A percentile compares a stretch with the other conserved stretches of the same genome.
phyloP scores from a whole-genome alignment of 208 protist species.

The Leishmania tarentolae region DNA sequence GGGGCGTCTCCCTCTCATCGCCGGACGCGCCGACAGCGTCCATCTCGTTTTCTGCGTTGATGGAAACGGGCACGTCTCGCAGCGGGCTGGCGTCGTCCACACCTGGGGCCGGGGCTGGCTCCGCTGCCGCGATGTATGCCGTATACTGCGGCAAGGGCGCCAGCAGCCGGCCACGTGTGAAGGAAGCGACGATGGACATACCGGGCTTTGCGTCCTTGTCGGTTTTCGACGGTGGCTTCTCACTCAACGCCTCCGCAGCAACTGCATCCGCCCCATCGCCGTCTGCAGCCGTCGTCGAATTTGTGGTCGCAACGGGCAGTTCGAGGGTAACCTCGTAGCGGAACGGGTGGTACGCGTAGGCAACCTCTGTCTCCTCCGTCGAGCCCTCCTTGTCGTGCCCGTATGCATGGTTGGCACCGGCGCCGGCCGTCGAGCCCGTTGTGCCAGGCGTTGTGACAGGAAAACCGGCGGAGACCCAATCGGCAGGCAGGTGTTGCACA shows the following conservation, averaged over 20 bases:
- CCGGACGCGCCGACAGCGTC: background rate
- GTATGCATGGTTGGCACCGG: constrained; percentile 7
- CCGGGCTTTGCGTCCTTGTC: background rate
- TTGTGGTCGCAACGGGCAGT: constrained; percentile 4
- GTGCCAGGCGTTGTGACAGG: constrained; percentile 9
- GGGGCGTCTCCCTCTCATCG: background rate
- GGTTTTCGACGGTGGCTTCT: background rate
- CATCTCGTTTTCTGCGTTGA: constrained; percentile 23
- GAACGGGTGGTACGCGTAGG: constrained; percentile 55
- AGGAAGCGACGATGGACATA: constrained; percentile 23
- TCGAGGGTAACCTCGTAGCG: constrained; percentile 53
- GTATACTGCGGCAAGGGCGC: constrained; percentile 48
- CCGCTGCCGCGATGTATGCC: constrained; percentile 59
- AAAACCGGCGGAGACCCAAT: constrained; percentile 52
- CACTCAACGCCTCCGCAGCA: background rate
- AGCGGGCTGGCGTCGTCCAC: constrained; percentile 52
- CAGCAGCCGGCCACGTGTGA: constrained; percentile 65
- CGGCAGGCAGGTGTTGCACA: constrained; percentile 56
- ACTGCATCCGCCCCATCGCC: background rate
- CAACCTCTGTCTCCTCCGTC: constrained; percentile 24
- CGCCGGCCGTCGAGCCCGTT: background rate
- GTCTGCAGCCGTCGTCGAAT: background rate
- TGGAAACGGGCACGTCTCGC: constrained; percentile 55
- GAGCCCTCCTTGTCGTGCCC: constrained; percentile 3
- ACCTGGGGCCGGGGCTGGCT: constrained; percentile 37